Evolutionary conservation across 495 filamentous ascomycete genomes (phyloP).

Genomic region (Umbilicaria muhlenbergii): DNA sequence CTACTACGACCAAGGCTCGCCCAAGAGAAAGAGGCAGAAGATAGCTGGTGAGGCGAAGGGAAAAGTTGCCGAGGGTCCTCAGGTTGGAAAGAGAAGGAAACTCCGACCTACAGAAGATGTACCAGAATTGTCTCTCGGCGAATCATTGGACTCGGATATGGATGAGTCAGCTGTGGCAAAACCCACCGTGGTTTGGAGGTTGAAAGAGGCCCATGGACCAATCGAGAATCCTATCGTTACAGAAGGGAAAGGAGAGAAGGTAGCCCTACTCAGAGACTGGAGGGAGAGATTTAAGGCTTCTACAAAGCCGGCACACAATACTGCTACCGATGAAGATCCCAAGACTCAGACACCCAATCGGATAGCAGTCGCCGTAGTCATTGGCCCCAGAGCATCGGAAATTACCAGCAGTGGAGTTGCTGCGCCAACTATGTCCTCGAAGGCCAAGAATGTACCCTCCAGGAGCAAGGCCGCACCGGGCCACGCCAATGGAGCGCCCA

Average conservation of each 20-base stretch:
- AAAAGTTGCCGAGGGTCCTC: slow-evolving; percentile 1
- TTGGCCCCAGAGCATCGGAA: neutral
- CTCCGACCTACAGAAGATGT: neutral
- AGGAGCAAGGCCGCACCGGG: too few relatives aligned
- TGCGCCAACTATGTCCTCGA: too few relatives aligned
- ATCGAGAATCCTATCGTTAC: slow-evolving; percentile 21
- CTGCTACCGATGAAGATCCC: neutral
- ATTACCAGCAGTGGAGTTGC: too few relatives aligned
- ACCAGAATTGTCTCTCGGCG: slow-evolving; percentile 1
- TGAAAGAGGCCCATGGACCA: slow-evolving; percentile 15
- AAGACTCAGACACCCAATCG: neutral
- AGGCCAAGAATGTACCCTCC: too few relatives aligned
- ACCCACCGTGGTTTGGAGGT: slow-evolving; percentile 26
- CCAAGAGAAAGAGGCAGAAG: slow-evolving; percentile 1
- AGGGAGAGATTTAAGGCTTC: slow-evolving; percentile 29
- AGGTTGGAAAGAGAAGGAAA: slow-evolving; percentile 7
- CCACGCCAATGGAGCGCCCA: too few relatives aligned
- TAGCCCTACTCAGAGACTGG: slow-evolving; percentile 35
- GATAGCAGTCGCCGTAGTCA: neutral
- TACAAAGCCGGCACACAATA: neutral
- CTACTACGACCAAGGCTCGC: slow-evolving; percentile 33
- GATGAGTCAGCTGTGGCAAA: neutral
- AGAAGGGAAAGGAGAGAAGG: slow-evolving; percentile 26
- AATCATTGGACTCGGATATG: neutral
- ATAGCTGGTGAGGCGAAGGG: slow-evolving; percentile 6